A percentile compares a stretch with the other conserved stretches of the same genome.
These are phyloP conservation scores for Argentina anserina DNA, from an alignment of 306 rosid genomes.

Conservation along the genomic window DNA sequence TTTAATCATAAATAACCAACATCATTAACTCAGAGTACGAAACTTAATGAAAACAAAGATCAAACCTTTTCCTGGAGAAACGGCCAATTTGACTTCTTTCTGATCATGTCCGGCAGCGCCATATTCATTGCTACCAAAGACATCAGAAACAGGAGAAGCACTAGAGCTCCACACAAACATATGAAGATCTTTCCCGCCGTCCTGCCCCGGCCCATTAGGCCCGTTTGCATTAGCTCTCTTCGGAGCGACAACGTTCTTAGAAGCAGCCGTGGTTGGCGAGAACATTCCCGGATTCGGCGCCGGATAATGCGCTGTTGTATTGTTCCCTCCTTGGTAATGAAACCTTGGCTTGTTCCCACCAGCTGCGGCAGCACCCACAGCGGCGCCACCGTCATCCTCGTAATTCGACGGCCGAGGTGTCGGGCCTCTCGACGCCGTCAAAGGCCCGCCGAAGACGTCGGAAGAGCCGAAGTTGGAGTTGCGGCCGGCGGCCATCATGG, in stretches of 20 bases:
- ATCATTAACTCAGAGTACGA: neutral
- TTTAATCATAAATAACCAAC: neutral
- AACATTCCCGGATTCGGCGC: slow-evolving; percentile 83
- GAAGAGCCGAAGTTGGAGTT: slow-evolving; percentile 60
- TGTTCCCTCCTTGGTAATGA: slow-evolving; percentile 31
- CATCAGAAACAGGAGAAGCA: slow-evolving; percentile 78
- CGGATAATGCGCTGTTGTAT: slow-evolving; percentile 50
- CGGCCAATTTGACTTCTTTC: slow-evolving; percentile 53
- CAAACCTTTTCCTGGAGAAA: slow-evolving; percentile 72
- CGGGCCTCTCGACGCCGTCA: slow-evolving; percentile 66
- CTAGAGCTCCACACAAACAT: slow-evolving; percentile 95
- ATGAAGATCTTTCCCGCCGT: slow-evolving; percentile 62
- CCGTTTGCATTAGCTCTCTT: slow-evolving; percentile 36
- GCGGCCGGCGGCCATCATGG: slow-evolving; percentile 76
- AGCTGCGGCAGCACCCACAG: slow-evolving; percentile 14
- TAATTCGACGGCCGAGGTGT: slow-evolving; percentile 70
- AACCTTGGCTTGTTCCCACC: slow-evolving; percentile 34
- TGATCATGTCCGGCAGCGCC: slow-evolving; percentile 49
- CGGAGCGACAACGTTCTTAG: slow-evolving; percentile 32
- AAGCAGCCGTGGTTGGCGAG: slow-evolving; percentile 47
- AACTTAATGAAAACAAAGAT: neutral
- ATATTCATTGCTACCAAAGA: slow-evolving; percentile 64
- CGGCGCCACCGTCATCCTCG: slow-evolving; percentile 47
- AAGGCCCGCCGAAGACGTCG: slow-evolving; percentile 71
- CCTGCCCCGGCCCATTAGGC: slow-evolving; percentile 57